Evolutionary conservation across 2,329 filamentous ascomycete species (phyloP).

Genomic region (Hansfordia pulvinata): DNA sequence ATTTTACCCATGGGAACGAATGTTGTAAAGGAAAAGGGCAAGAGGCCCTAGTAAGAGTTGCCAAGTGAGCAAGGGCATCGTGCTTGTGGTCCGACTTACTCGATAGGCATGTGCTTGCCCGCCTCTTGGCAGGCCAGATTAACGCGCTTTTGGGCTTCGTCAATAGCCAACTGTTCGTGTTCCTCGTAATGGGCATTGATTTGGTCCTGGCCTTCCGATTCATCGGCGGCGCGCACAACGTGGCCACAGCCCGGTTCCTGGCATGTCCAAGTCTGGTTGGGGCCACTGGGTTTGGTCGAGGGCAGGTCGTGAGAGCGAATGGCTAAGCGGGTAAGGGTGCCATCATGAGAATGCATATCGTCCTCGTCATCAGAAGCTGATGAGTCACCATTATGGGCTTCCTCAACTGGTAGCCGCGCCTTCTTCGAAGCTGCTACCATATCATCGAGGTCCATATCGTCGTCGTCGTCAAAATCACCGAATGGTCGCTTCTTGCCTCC

Average conservation of each 20-base stretch:
- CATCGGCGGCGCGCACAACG: slow-evolving; percentile 48
- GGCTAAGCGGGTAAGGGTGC: slow-evolving; percentile 18
- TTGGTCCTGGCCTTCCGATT: slow-evolving; percentile 35
- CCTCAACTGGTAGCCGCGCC: slow-evolving; percentile 10
- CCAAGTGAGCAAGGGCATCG: too few species aligned
- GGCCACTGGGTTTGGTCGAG: slow-evolving; percentile 33
- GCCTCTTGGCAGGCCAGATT: slow-evolving; percentile 43
- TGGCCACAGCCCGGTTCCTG: slow-evolving; percentile 49
- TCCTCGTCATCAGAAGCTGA: slow-evolving; percentile 3
- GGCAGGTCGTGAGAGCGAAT: slow-evolving; percentile 36
- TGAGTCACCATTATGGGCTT: slow-evolving; percentile 2
- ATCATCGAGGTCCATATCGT: slow-evolving; percentile 23
- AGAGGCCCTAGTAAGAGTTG: too few species aligned
- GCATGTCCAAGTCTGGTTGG: slow-evolving; percentile 54
- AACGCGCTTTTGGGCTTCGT: slow-evolving; percentile 24
- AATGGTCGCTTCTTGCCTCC: slow-evolving; percentile 29
- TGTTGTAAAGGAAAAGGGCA: slow-evolving; percentile 18
- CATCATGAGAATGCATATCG: slow-evolving; percentile 1
- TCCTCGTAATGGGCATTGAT: slow-evolving; percentile 48
- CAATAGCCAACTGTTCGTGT: slow-evolving; percentile 42
- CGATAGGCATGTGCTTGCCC: slow-evolving; percentile 36
- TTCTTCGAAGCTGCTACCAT: slow-evolving; percentile 12
- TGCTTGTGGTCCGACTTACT: too few species aligned
- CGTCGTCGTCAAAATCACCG: slow-evolving; percentile 18
- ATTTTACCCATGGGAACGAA: slow-evolving; percentile 8